Evolutionary conservation across 2,329 filamentous ascomycete genomes (phyloP), one percentile per base, ranked within the genome.

Genomic region (Trichoderma guizhouense): DNA sequence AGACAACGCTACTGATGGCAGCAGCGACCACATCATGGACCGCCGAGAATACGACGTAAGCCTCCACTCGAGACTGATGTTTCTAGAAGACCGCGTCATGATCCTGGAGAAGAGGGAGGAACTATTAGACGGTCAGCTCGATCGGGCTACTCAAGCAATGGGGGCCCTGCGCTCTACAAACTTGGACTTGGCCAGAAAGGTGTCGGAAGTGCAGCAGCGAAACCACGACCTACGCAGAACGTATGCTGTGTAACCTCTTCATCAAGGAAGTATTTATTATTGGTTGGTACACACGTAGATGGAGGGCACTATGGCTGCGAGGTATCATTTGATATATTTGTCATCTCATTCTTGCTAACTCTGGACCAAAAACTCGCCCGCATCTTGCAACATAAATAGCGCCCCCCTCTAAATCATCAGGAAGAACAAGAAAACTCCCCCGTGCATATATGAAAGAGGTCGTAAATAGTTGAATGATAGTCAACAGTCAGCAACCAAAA

Each of bases 181-280:
- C 61, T 26, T 65, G 32, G 61, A 71, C 18, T 39, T 71, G 14
- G 69, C 69, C 32, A 71, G 53, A 26, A 71, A 71, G 36, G 69
- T 71, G 14, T 71, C 69, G 11, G 69, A 71, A 26, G 60, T 71
- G 36, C 69, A 71, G 53, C 69, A 66, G 26, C 69, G 69, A 65
- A 58, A 64, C n/a, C 69, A 71, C 28, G 69, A 71, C 15, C 51
- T 58, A 15, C 64, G 47, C 30, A 66, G 69, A 36, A 60, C 61
- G 11, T 71, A 57, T 47, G 61, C 51, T n/a, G 28, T 55, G 53
- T 71, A 66, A 57, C 58, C 15, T n/a, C 15, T 32, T 21, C 15
- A 47, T 18, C 21, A 43, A 3, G 21, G 21, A 3, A 43, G 7
- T 24, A 30, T 15, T 12, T 21, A 18, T 53, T n/a, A 51, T n/a